phyloP scores from a whole-genome alignment of 441 rosid species.

The Euphorbia schlechtendalii region DNA sequence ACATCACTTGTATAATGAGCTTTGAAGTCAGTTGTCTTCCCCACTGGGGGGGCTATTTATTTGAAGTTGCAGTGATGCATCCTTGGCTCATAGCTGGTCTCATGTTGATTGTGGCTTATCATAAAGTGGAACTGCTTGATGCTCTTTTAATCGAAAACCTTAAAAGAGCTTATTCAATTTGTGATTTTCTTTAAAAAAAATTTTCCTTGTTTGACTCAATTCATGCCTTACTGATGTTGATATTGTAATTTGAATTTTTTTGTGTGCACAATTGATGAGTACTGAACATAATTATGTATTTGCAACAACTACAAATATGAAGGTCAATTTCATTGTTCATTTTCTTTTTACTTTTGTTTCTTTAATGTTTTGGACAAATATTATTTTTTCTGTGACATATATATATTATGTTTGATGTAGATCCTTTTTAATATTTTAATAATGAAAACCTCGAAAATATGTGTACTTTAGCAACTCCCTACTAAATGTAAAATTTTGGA shows the following conservation, averaged over 20 bases:
- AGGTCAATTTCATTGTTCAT: background rate
- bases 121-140: background rate
- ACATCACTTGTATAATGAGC: background rate
- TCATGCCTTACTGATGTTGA: background rate
- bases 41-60: background rate
- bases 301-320: background rate
- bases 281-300: background rate
- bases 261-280: background rate
- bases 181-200: background rate
- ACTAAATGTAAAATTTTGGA: conserved; percentile 20
- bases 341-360: background rate
- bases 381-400: background rate
- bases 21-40: background rate
- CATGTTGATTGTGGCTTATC: background rate
- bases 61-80: background rate
- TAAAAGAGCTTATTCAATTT: background rate
- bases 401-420: conserved; percentile 4
- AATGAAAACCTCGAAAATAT: background rate
- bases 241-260: background rate
- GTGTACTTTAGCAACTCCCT: conserved; percentile 10
- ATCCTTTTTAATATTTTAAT: background rate
- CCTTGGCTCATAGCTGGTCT: background rate
- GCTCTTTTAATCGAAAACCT: background rate
- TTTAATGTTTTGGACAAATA: background rate
- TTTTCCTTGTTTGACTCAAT: background rate